These are phyloP conservation scores for Neurospora sp. DNA, from an alignment of 495 filamentous ascomycete species.

Conservation along the genomic window DNA sequence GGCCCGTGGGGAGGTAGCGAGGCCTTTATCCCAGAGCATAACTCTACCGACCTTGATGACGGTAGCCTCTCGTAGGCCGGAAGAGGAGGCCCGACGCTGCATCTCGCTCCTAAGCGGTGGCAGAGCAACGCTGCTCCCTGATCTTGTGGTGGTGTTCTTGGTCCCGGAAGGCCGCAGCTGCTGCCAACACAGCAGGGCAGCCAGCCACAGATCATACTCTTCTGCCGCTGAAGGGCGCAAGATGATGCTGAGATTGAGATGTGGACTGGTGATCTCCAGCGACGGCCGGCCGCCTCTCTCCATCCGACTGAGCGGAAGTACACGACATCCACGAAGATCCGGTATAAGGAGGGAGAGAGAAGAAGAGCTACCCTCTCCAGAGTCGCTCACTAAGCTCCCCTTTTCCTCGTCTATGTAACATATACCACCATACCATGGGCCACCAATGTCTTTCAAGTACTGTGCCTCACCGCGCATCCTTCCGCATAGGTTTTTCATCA, in stretches of 20 bases:
- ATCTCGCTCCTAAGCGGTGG: slow-evolving; percentile 41
- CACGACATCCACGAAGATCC: slow-evolving; percentile 79
- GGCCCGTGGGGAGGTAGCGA: slow-evolving; percentile 41
- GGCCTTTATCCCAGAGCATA: slow-evolving; percentile 73
- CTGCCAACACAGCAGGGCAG: slow-evolving; percentile 89
- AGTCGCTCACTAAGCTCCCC: slow-evolving; percentile 54
- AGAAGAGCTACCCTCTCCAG: slow-evolving; percentile 33
- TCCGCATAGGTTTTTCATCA: slow-evolving; percentile 61
- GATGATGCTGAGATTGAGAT: slow-evolving; percentile 58
- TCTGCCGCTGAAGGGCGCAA: slow-evolving; percentile 62
- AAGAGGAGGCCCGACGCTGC: slow-evolving; percentile 57
- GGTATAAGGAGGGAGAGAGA: slow-evolving; percentile 50
- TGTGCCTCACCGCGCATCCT: slow-evolving; percentile 61
- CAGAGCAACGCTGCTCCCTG: slow-evolving; percentile 2
- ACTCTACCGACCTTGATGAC: slow-evolving; percentile 98
- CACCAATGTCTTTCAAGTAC: slow-evolving; percentile 45
- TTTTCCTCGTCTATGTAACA: slow-evolving; percentile 59
- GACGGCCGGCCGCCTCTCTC: slow-evolving; percentile 41
- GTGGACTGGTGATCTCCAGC: slow-evolving; percentile 66
- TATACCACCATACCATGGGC: slow-evolving; percentile 49
- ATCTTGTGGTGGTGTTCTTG: slow-evolving; percentile 11
- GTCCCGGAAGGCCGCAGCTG: slow-evolving; percentile 54
- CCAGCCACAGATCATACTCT: slow-evolving; percentile 85
- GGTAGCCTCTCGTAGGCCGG: slow-evolving; percentile 56
- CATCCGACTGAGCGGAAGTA: slow-evolving; percentile 43